These are phyloP conservation scores for Ophiostoma sp. DNA, from an alignment of 2,329 filamentous ascomycete species.

Conservation along the genomic window DNA sequence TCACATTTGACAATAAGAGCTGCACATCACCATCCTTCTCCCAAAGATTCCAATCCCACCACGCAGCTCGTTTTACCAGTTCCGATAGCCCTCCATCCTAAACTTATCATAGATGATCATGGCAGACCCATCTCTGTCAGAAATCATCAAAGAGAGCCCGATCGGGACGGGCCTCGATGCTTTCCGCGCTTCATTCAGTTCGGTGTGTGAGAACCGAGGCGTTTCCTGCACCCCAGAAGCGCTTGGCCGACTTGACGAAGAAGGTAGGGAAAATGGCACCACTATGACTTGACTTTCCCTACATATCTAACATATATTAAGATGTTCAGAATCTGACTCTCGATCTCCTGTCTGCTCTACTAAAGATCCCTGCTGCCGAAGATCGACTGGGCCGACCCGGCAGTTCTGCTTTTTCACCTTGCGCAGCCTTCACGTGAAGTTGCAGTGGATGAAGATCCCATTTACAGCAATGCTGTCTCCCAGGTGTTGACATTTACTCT, in stretches of 20 bases:
- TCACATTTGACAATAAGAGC: too few species aligned
- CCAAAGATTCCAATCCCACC: too few species aligned
- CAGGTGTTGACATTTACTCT: slow-evolving; percentile 33
- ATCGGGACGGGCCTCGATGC: neutral
- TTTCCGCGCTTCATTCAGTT: neutral
- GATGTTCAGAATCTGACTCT: neutral
- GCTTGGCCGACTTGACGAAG: neutral
- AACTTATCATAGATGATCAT: neutral
- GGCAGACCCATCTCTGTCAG: neutral
- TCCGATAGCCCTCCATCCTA: too few species aligned
- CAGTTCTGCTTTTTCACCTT: slow-evolving; percentile 30
- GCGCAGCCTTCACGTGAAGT: neutral
- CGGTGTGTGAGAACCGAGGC: neutral
- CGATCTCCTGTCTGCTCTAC: neutral
- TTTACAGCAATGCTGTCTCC: slow-evolving; percentile 30
- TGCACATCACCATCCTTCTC: too few species aligned
- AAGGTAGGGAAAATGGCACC: neutral
- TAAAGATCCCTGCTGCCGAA: slow-evolving; percentile 17
- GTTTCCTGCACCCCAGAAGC: neutral
- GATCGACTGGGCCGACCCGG: slow-evolving; percentile 27
- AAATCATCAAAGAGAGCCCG: neutral
- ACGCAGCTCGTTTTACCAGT: too few species aligned
- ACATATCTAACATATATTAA: neutral
- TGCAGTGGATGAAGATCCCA: neutral
- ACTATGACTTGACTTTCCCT: neutral